Base-by-base conservation (phyloP, 164 flowering plant species). In the Piper betle region DNA sequence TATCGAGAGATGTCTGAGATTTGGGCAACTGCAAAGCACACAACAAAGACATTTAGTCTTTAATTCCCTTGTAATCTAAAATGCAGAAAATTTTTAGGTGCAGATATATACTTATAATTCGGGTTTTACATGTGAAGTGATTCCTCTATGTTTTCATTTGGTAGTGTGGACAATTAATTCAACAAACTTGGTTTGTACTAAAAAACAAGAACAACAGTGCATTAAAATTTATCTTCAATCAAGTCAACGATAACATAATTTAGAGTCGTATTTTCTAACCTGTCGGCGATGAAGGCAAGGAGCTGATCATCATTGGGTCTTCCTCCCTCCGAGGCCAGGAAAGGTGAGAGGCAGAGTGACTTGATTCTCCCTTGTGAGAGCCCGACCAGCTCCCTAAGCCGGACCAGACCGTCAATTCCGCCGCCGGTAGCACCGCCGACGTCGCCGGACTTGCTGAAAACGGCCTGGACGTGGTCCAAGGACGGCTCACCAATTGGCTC, bases 1-100 rank as follows among this genome's bases (percentile, higher is more conserved):
- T 7, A 64, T 54, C 4, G 72, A 69, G 11, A 64, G 63, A 57
- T 64, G 61, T 55, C 60, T 69, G 40, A 69, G 55, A 52, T 69
- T 64, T 3, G 72, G 64, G 67, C 61, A 69, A 18, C 61, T 69
- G 63, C 55, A 53, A 37, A 54, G 3, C 4, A n/a, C 39, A n/a
- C 19, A 39, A 9, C 52, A 8, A 19, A 61, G 33, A 25, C 33
- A 25, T 25, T 25, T 25, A 25, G 33, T 25, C 33, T 25, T 25
- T 25, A 25, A 25, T 25, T 25, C 33, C 33, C 33, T 25, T 25
- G 33, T 2, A 25, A 25, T 25, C 33, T 25, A 25, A 25, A 25
- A 25, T 25, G 33, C 33, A 25, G 33, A 25, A 1, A 25, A 25
- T 25, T 25, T 25, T 25, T 25, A 25, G 33, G 2, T 25, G 33